Percentiles rank a stretch among this genome's conserved stretches.
Evolutionary conservation across 495 filamentous ascomycete species (phyloP).

Genomic region (Lasiosphaeria hispida): DNA sequence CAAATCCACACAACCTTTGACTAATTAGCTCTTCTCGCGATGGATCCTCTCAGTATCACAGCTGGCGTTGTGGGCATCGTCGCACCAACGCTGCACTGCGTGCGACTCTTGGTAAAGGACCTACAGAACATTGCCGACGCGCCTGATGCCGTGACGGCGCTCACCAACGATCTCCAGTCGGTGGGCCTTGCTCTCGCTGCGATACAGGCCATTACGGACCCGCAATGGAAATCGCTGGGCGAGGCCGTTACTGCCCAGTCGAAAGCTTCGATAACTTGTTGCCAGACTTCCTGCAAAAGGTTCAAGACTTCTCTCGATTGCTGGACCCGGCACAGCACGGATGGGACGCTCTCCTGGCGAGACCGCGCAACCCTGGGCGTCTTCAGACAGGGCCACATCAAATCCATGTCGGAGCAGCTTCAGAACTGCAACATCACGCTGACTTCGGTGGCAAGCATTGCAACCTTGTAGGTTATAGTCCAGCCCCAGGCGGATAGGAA

Average conservation of each 20-base stretch:
- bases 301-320: slow-evolving; percentile 33
- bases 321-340: slow-evolving; percentile 39
- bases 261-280: slow-evolving; percentile 30
- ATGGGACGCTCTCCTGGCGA: slow-evolving; percentile 34
- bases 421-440: slow-evolving; percentile 33
- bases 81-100: slow-evolving; percentile 37
- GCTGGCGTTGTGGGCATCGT: slow-evolving; percentile 37
- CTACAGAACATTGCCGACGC: slow-evolving; percentile 41
- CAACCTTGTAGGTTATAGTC: slow-evolving; percentile 33
- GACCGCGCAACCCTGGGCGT: slow-evolving; percentile 38
- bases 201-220: slow-evolving; percentile 33
- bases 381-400: slow-evolving; percentile 34
- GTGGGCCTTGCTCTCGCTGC: slow-evolving; percentile 33
- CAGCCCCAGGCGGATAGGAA: slow-evolving; percentile 2
- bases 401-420: slow-evolving; percentile 38
- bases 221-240: slow-evolving; percentile 38
- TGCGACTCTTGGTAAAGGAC: slow-evolving; percentile 36
- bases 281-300: slow-evolving; percentile 32
- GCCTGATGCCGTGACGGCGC: slow-evolving; percentile 31
- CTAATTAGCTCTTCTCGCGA: slow-evolving; percentile 17
- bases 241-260: slow-evolving; percentile 29
- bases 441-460: slow-evolving; percentile 31
- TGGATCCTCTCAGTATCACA: slow-evolving; percentile 39
- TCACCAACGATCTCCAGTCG: slow-evolving; percentile 33
- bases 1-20: not conserved